Conservation (phyloP, 1,284 basidiomycete genomes). For the Cutaneotrichosporon curvatum region DNA sequence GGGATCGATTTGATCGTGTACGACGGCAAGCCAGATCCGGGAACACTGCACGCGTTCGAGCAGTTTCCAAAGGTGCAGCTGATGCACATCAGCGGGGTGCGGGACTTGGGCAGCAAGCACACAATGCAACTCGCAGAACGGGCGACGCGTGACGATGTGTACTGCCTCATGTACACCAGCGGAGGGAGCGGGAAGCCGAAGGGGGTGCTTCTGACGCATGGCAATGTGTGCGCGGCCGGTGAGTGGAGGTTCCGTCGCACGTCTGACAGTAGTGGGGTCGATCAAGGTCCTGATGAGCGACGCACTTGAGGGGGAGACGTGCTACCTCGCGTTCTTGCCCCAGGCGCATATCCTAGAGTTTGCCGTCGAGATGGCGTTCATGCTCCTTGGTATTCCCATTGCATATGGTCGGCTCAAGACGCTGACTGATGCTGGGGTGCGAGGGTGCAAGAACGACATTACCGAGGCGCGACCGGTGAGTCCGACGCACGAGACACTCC, state of each 20-base stretch:
- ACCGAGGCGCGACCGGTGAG: constrained; percentile 59
- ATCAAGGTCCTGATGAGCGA: neutral
- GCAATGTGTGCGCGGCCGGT: constrained; percentile 71
- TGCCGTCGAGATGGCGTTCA: constrained; percentile 23
- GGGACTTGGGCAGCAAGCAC: constrained; percentile 56
- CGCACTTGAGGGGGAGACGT: constrained; percentile 41
- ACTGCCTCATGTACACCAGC: constrained; percentile 93
- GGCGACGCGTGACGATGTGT: constrained; percentile 60
- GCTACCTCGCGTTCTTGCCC: constrained; percentile 78
- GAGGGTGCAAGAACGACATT: constrained; percentile 81
- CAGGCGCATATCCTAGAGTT: constrained; percentile 74
- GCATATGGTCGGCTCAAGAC: constrained; percentile 59
- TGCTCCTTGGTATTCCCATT: constrained; percentile 18
- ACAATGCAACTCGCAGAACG: constrained; percentile 49
- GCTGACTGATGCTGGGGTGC: constrained; percentile 76
- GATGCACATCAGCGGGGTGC: constrained; percentile 62
- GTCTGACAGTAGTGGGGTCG: neutral
- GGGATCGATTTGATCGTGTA: constrained; percentile 75
- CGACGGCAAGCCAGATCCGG: constrained; percentile 62
- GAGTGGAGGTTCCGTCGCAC: constrained; percentile 5
- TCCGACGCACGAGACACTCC: neutral
- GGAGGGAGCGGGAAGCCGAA: constrained; percentile 77
- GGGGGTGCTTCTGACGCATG: constrained; percentile 80
- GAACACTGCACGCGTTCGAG: constrained; percentile 57
- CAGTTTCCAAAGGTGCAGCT: constrained; percentile 51